These are phyloP conservation scores for Cyclotella atomus DNA, from an alignment of 108 stramenopile genomes.

Conservation along the genomic window DNA sequence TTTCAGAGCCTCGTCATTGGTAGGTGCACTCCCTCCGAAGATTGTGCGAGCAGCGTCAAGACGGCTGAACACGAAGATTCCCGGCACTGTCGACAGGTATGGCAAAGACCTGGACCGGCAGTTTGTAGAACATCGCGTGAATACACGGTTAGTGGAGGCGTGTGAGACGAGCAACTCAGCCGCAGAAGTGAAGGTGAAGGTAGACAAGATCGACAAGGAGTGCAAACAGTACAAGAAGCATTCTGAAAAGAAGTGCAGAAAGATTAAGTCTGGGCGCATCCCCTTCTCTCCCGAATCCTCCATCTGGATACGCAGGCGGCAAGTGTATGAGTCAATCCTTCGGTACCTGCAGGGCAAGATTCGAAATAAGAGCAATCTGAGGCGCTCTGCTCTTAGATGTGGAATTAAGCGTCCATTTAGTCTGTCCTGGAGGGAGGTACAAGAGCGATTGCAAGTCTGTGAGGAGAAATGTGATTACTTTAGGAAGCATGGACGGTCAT, in stretches of 20 bases:
- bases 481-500: background rate
- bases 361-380: background rate
- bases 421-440: background rate
- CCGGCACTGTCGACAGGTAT: background rate
- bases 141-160: no score
- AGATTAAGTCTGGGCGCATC: background rate
- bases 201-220: background rate
- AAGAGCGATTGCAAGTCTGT: background rate
- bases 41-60: background rate
- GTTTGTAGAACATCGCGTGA: background rate
- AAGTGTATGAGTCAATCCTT: background rate
- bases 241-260: slow-evolving; percentile 8
- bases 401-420: background rate
- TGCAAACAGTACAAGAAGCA: background rate
- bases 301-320: background rate
- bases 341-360: background rate
- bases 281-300: slow-evolving; percentile 2
- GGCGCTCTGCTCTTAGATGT: background rate
- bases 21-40: background rate
- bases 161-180: no score
- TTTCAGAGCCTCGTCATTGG: slow-evolving; percentile 2
- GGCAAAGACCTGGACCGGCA: background rate
- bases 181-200: background rate
- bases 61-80: background rate
- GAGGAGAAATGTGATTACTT: slow-evolving; percentile 10